A percentile compares a stretch with the other conserved stretches of the same genome.
These are phyloP conservation scores for Fusarium protoensiforme DNA, from an alignment of 2,329 filamentous ascomycete species.

Conservation along the genomic window DNA sequence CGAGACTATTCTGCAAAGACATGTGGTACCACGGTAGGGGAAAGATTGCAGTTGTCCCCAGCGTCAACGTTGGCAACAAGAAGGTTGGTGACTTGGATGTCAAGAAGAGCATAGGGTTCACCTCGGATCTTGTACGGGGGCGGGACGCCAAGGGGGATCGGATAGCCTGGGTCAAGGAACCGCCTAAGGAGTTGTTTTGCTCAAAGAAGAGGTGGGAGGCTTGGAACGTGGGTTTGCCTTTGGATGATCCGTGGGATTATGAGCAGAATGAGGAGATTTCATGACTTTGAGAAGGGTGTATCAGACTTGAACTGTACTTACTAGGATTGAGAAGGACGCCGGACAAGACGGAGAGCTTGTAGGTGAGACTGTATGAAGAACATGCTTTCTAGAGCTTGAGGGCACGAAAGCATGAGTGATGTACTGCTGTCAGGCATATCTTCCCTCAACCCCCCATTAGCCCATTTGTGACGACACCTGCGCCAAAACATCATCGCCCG, in stretches of 20 bases:
- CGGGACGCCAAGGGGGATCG: slow-evolving; percentile 44
- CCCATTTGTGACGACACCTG: neutral
- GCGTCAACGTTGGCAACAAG: slow-evolving; percentile 63
- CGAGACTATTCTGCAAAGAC: slow-evolving; percentile 66
- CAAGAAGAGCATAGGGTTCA: slow-evolving; percentile 62
- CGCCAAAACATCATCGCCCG: neutral
- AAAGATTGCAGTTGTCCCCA: slow-evolving; percentile 65
- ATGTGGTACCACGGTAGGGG: slow-evolving; percentile 60
- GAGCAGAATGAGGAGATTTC: neutral
- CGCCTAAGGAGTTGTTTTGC: slow-evolving; percentile 53
- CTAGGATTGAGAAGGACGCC: too few species aligned
- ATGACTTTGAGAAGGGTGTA: neutral
- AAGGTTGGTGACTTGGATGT: slow-evolving; percentile 54
- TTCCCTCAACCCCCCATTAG: neutral
- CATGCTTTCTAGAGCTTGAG: neutral
- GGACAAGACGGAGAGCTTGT: neutral
- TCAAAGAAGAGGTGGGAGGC: slow-evolving; percentile 50
- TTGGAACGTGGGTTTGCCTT: slow-evolving; percentile 41
- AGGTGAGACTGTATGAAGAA: neutral
- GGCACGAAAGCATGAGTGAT: too few species aligned
- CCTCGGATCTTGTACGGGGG: slow-evolving; percentile 45
- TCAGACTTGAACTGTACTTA: neutral
- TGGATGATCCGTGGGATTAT: neutral
- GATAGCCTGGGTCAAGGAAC: slow-evolving; percentile 56
- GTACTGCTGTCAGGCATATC: neutral